These are phyloP conservation scores for Naegleria fowleri DNA, from an alignment of 208 protist species.

Conservation along the genomic window DNA sequence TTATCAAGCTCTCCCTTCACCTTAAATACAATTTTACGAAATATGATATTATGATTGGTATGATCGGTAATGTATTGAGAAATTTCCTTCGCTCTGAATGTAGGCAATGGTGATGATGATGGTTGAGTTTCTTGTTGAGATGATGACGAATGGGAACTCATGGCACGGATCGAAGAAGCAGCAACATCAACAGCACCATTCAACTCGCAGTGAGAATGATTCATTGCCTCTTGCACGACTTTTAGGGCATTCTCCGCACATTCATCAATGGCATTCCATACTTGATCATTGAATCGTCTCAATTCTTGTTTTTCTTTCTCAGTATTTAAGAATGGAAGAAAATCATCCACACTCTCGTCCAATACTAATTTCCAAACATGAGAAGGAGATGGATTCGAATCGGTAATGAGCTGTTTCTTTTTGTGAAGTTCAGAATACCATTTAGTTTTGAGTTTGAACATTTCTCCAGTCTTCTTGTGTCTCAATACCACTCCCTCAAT, in stretches of 20 bases:
- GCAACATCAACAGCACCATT: too few species aligned
- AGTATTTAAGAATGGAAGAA: not conserved
- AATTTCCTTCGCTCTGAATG: not conserved
- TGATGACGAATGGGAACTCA: too few species aligned
- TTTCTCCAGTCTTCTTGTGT: not conserved
- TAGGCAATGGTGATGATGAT: too few species aligned
- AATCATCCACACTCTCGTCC: not conserved
- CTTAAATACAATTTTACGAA: not conserved
- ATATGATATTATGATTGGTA: not conserved
- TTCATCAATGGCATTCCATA: not conserved
- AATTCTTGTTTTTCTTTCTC: not conserved
- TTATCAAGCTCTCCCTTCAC: not conserved
- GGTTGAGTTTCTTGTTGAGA: too few species aligned
- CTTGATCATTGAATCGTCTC: not conserved
- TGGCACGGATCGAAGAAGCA: too few species aligned
- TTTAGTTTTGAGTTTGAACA: slow-evolving; percentile 24
- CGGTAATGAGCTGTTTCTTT: not conserved
- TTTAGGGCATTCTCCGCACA: not conserved
- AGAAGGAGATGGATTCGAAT: not conserved
- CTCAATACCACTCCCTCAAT: slow-evolving; percentile 6
- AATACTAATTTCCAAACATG: not conserved
- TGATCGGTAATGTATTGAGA: not conserved
- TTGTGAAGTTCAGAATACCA: slow-evolving; percentile 22
- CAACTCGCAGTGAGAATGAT: too few species aligned
- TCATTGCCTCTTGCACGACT: not conserved